phyloP scores from a whole-genome alignment of 129 eudicot genomes.

The Saussurea involucrata region DNA sequence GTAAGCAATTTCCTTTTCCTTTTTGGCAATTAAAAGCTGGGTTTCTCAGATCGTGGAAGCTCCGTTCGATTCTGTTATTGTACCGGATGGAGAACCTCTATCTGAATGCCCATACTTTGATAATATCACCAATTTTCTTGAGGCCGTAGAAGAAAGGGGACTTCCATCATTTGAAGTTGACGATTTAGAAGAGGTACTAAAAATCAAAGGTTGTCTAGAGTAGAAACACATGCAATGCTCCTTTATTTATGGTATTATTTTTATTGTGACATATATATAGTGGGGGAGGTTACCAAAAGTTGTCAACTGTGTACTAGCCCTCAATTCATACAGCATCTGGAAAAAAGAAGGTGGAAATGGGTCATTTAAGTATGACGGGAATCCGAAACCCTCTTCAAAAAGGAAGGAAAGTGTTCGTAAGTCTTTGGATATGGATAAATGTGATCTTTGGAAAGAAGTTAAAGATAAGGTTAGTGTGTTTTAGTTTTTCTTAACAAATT shows the following conservation, averaged over 20 bases:
- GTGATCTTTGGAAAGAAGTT: constrained; percentile 31
- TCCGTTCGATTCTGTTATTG: constrained; percentile 47
- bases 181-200: constrained; percentile 74
- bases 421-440: constrained; percentile 43
- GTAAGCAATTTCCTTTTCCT: not conserved
- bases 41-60: constrained; percentile 57
- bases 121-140: constrained; percentile 73
- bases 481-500: constrained; percentile 6
- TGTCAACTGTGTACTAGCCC: constrained; percentile 72
- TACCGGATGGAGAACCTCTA: constrained; percentile 90
- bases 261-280: constrained; percentile 24
- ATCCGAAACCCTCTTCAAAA: constrained; percentile 36
- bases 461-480: constrained; percentile 57
- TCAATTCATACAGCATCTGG: constrained; percentile 71
- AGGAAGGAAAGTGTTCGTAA: constrained; percentile 50
- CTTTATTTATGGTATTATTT: not conserved
- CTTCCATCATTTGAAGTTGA: constrained; percentile 85
- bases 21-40: not conserved
- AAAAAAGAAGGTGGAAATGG: constrained; percentile 65
- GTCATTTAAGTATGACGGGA: constrained; percentile 51
- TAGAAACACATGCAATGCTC: not conserved
- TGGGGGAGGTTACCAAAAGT: constrained; percentile 80
- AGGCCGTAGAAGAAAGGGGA: constrained; percentile 54
- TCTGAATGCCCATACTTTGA: constrained; percentile 73
- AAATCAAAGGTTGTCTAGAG: not conserved